Evolutionary conservation across 2,329 filamentous ascomycete species (phyloP), one percentile per base, ranked within the genome.

Genomic region (Pseudogymnoascus sp.): DNA sequence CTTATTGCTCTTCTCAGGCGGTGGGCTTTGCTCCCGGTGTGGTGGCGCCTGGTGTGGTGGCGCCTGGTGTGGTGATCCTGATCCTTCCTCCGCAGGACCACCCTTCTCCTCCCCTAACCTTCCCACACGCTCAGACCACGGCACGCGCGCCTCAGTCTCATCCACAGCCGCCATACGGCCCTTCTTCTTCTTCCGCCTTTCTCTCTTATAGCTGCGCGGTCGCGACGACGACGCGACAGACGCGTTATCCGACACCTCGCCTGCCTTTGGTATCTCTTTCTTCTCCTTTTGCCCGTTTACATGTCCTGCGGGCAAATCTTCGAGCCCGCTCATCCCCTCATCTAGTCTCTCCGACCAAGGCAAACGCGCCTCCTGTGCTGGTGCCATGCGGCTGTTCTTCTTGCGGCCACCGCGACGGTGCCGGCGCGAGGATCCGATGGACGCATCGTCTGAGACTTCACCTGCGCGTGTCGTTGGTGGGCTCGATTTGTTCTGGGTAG

Each of bases 281-380:
- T 67, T 56, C 63, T 67, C 60, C 63, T 64, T 33, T 66, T 66
- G 29, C 66, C 67, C 11, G 62, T 53, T 56, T 65, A 64, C 40
- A 63, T 56, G 38, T 60, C 64, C 44, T 65, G 56, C n/a, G 29
- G 59, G 37, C 11, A 59, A 37, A 40, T 62, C 29, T 21, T 29
- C 33, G 59, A 62, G 29, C 15, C 46, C 46, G 26, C 46, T 53
- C 46, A 53, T 53, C 46, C 46, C 46, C 9, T 53, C 46, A 53
- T 53, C 46, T 19, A 53, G 46, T 31, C 46, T 53, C n/a, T 53
- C 46, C 6, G 46, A 53, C 46, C 46, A 53, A 1, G 46, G 46
- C 46, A 53, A 53, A 19, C 46, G 46, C 46, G 46, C 26, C 46
- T 53, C 46, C 4, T 53, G 46, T n/a, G 46, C 26, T 9, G 26